Evolutionary conservation across 2,329 filamentous ascomycete species (phyloP), one percentile per base, ranked within the genome.

Genomic region (Neopestalotiopsis sp.): DNA sequence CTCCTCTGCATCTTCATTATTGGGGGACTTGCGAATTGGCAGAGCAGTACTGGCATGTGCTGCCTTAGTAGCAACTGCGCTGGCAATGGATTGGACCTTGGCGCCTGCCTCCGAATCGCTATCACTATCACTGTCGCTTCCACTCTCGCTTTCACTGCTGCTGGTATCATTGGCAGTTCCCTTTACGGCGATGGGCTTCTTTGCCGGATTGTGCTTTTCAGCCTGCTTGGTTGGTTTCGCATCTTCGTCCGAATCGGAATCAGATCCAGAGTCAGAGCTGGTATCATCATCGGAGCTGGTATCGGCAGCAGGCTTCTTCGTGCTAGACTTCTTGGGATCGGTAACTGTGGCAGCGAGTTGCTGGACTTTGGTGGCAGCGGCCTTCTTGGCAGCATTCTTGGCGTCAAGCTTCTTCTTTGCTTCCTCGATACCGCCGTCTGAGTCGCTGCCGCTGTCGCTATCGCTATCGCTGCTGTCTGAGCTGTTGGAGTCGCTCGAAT

Each of bases 371-470:
- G 64, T 34, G 34, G 67, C 53, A 40, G 71, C 70, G 58, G 79
- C 80, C 63, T 79, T 80, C 71, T 77, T 80, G 49, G 69, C 77
- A 38, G 69, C 67, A 45, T 71, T 75, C 70, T 77, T 79, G 56
- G 68, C 77, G 30, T 70, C 67, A 49, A 81, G 75, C 69, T 80
- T 81, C 65, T 76, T 78, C 63, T 81, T 70, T 3, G 72, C 75
- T 14, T 74, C 74, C 13, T 75, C 74, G 40, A 82, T 78, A 49
- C 78, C 73, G 20, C 70, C 68, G 53, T 75, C 72, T 24, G 73
- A 75, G 17, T 76, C 80, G 66, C 78, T 78, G 20, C 75, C 80
- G 66, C 77, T 78, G 67, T 77, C 77, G 63, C 76, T 79, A 65
- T 77, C 77, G 67, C 78, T 81, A 67, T 77, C 76, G 67, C 78